These are phyloP conservation scores for Nowakowskiella sp. DNA, from an alignment of 192 early-diverging fungal species.

Conservation along the genomic window DNA sequence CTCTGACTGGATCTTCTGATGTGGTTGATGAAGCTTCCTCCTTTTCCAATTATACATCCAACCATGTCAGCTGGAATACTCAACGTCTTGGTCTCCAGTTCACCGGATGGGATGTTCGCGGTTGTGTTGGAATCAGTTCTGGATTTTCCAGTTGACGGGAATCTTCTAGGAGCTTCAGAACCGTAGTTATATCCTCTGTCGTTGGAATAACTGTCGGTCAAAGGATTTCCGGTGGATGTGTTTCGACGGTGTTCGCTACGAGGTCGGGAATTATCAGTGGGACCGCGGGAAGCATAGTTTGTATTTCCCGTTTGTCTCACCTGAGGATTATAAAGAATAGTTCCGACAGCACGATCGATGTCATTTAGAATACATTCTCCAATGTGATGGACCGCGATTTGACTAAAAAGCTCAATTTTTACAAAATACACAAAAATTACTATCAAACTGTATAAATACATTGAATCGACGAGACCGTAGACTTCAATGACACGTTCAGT, in stretches of 20 bases:
- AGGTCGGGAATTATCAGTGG: neutral
- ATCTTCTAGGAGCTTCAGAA: too few species aligned
- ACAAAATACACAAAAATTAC: neutral
- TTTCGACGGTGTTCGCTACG: neutral
- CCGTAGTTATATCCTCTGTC: too few species aligned
- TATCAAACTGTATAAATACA: constrained; percentile 22
- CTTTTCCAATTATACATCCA: constrained; percentile 92
- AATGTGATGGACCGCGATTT: constrained; percentile 72
- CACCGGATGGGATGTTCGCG: constrained; percentile 23
- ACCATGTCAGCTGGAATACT: constrained; percentile 88
- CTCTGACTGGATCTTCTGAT: neutral
- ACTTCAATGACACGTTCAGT: constrained; percentile 91
- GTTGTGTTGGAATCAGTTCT: constrained; percentile 8
- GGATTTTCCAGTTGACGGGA: too few species aligned
- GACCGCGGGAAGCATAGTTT: neutral
- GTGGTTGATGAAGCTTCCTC: constrained; percentile 41
- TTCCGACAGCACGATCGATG: constrained; percentile 72
- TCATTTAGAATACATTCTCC: constrained; percentile 80
- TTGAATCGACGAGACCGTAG: constrained; percentile 69
- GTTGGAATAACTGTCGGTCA: neutral
- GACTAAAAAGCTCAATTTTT: constrained; percentile 18
- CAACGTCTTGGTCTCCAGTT: constrained; percentile 70
- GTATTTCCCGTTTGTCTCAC: neutral
- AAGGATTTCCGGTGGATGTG: neutral
- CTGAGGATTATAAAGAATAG: constrained; percentile 75